Evolutionary conservation across 306 rosid species (phyloP).

Genomic region (Vigna hirtella): DNA sequence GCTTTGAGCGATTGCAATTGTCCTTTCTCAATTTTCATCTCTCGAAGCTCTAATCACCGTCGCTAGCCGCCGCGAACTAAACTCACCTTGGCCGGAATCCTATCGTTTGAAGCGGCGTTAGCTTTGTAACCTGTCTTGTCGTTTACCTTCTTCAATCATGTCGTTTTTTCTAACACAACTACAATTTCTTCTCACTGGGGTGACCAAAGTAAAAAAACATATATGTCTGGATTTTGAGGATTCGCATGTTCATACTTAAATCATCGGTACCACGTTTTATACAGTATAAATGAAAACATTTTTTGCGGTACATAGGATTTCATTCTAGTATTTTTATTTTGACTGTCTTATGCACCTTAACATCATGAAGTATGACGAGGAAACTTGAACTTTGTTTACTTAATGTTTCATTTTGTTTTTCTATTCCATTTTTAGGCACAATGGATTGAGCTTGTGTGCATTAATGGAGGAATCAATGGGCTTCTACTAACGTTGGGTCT

Average conservation of each 20-base stretch:
- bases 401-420: slow-evolving; percentile 16
- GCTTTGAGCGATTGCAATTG: neutral
- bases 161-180: slow-evolving; percentile 18
- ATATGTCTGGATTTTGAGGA: neutral
- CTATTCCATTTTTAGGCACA: slow-evolving; percentile 39
- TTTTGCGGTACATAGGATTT: neutral
- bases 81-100: slow-evolving; percentile 13
- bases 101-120: neutral
- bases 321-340: neutral
- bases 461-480: slow-evolving; percentile 71
- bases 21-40: neutral
- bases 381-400: slow-evolving; percentile 1
- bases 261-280: neutral
- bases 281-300: neutral
- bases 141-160: neutral
- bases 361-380: slow-evolving; percentile 17
- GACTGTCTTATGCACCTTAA: neutral
- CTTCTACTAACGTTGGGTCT: slow-evolving; percentile 61
- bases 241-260: neutral
- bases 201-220: neutral
- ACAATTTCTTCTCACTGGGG: neutral
- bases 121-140: neutral
- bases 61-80: slow-evolving; percentile 13
- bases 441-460: slow-evolving; percentile 79
- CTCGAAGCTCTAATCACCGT: slow-evolving; percentile 25